Evolutionary conservation across 768 basidiomycete genomes (phyloP), one percentile per base, ranked within the genome.

Genomic region (Pulveroboletus frians): DNA sequence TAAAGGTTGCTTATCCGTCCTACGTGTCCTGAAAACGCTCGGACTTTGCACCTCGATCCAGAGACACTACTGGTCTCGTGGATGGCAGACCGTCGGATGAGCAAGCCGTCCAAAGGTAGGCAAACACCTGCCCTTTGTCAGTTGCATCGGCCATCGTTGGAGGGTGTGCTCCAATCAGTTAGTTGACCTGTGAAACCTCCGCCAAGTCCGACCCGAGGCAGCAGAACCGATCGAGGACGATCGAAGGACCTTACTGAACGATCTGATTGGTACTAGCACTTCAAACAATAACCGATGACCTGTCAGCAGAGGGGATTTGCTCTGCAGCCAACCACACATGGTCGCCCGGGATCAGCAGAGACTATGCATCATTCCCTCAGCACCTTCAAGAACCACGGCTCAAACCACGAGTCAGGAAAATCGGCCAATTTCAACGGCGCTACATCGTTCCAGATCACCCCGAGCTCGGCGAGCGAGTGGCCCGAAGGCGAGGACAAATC

Each of bases 91-190:
- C n/a, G 34, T 3, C 21, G 51, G 32, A 31, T 50, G 9, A 27
- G 8, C 32, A 30, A 36, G 36, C 35, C 49, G 3, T 49, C 57
- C 18, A 2, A 0, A 2, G 29, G 15, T 13, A 29, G 0, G 21
- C 37, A 35, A 32, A n/a, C 10, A 9, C 17, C 54, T 13, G 46
- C 29, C 43, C n/a, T 48, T 49, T 37, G 13, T 58, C 20, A 21
- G 14, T 42, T 27, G n/a, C 46, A 20, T 58, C n/a, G 52, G 32
- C 35, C 46, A 23, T 58, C 47, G 2, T 37, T 58, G 36, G 53
- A 54, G 26, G 9, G 6, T 5, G 23, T 26, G 4, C 23, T 26
- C 23, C 5, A 6, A 6, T 26, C 4, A 26, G 23, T 13, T 32
- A 13, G 9, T 14, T 18, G 13, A 29, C 26, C 27, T 3, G 8